Conservation (phyloP, 2,329 filamentous ascomycete species). For the Fusarium sp. region DNA sequence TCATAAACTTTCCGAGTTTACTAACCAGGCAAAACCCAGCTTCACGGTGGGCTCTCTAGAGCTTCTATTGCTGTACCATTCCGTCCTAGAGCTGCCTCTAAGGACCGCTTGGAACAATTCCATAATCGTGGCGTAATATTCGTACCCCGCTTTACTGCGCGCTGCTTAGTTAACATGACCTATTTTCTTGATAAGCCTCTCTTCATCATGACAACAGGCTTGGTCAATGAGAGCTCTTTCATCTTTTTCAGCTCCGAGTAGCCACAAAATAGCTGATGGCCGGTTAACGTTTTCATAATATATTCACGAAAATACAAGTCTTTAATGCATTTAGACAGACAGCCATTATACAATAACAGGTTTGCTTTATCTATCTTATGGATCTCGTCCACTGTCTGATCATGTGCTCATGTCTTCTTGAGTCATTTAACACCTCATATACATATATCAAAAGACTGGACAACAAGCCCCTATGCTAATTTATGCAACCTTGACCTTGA, state of each 20-base stretch:
- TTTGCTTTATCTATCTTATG: constrained; percentile 40
- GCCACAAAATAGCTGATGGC: neutral
- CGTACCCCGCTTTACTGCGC: constrained; percentile 39
- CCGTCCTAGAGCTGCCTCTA: constrained; percentile 6
- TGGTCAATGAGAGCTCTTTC: constrained; percentile 4
- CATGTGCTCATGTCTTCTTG: constrained; percentile 28
- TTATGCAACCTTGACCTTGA: constrained; percentile 80
- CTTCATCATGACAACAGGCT: constrained; percentile 29
- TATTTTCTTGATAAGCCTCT: constrained; percentile 37
- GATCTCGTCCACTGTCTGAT: constrained; percentile 27
- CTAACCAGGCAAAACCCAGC: constrained; percentile 15
- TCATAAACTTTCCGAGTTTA: constrained; percentile 23
- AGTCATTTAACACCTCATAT: constrained; percentile 23
- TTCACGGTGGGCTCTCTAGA: constrained; percentile 18
- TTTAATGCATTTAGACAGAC: neutral
- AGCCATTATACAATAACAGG: constrained; percentile 5
- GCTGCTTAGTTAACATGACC: constrained; percentile 33
- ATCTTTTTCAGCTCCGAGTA: neutral
- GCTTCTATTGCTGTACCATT: constrained; percentile 14
- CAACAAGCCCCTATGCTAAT: neutral
- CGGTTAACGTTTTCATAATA: neutral
- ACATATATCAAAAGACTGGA: constrained; percentile 20
- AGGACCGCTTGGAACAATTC: constrained; percentile 25
- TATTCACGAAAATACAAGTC: neutral
- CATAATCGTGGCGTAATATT: constrained; percentile 45